Base-by-base conservation (phyloP, 306 rosid genomes). In the Elaeagnus macrophylla region DNA sequence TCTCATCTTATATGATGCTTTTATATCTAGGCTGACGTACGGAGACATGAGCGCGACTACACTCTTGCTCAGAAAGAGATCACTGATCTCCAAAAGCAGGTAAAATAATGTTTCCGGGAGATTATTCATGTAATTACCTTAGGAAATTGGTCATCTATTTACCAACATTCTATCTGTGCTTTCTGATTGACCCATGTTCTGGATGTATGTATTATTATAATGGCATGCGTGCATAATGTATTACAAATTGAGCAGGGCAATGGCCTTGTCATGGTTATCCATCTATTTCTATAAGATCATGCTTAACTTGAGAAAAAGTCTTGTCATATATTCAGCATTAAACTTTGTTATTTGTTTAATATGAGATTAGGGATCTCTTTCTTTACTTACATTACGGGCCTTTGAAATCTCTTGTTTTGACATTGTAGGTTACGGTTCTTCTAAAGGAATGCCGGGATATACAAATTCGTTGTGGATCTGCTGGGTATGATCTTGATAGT, bases 371-470 rank as follows among this genome's bases (percentile, higher is more conserved):
- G 17, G 7, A 7, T 12, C 13, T 12, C 13, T 44, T 15, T 44
- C 48, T 10, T 5, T 44, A 12, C 15, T 12, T 45, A 7, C 13
- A 1, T 12, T 45, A 7, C 13, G 1, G 15, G 8, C 18, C 13
- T 3, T 8, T 15, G 8, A 55, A 67, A 56, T 52, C 12, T 50
- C 54, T 35, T 53, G 7, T 56, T 45, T 39, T 53, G 17, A 60
- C 54, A 1, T 54, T 68, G 61, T 72, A 91, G 99, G 95, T 91
- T 56, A 80, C 99, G 12, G 60, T 91, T 64, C 96, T 91, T 66
- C 59, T 91, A 61, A 91, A 91, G 79, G 99, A 87, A 67, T 91
- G 99, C 61, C 93, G 88, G 65, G 99, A 91, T 59, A 71, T 91
- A 48, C 99, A 91, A 67, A 80, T 91, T 75, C 93, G 96, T 41